Evolutionary conservation across 2,329 filamentous ascomycete species (phyloP), one percentile per base, ranked within the genome.

Genomic region (Colletotrichum limetticola): DNA sequence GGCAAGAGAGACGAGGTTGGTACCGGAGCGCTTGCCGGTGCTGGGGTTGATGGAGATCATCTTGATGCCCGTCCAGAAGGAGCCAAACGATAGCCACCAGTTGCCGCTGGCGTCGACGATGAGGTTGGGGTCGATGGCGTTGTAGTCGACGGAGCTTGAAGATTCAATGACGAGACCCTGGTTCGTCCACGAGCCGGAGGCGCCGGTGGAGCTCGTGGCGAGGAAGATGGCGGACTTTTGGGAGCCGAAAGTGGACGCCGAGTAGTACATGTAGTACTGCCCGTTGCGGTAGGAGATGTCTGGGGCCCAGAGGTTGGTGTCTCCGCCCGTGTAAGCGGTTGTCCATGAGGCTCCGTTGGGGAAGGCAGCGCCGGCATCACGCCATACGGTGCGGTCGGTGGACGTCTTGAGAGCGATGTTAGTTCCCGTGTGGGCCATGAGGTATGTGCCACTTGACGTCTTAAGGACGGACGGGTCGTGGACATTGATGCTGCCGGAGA

Each of bases 221-320:
- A 81, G 74, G 71, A 80, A 81, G 55, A 81, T 81, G 12, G 78
- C 79, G 4, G 79, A 81, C 19, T 73, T 76, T 4, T 68, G 72
- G 9, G 74, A 70, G 1, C 79, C 79, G 2, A 81, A 81, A 0
- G 76, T 75, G 8, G 79, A 81, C 1, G 79, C 79, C 0, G 79
- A 81, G 75, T 81, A 81, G 78, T 81, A 81, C 35, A 81, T 58
- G 46, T 77, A 80, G 76, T 80, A 81, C 69, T 77, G 68, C 0
- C 77, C 78, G 62, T 80, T 78, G 32, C 76, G 79, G 74, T 78
- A 81, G 1, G 83, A 81, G 6, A 89, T 86, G 75, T 91, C 89
- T 0, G 90, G 90, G 0, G 90, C 90, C 88, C 72, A 84, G 42
- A 81, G 80, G 53, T 81, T 81, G 70, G 72, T 75, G 1, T 77